Evolutionary conservation across 2,329 filamentous ascomycete species (phyloP).

Genomic region (Thielaviopsis ethacetica): DNA sequence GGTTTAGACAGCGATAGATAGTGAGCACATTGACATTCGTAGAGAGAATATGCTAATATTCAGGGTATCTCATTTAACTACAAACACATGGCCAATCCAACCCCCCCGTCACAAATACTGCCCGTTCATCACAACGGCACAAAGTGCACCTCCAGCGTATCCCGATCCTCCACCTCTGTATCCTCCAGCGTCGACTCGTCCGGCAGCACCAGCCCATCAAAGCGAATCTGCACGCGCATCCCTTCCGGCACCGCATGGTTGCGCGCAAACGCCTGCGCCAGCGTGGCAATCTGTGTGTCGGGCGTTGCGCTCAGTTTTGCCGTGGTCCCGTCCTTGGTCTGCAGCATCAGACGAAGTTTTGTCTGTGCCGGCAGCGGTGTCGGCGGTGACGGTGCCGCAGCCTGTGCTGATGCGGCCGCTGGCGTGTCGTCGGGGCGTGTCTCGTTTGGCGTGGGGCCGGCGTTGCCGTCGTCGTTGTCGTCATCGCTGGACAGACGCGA

Average conservation of each 20-base stretch:
- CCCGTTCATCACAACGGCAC: not conserved
- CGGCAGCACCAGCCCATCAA: slow-evolving; percentile 60
- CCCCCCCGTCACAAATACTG: not conserved
- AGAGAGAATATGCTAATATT: not conserved
- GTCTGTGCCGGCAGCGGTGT: slow-evolving; percentile 16
- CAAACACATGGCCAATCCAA: not conserved
- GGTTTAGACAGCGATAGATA: not conserved
- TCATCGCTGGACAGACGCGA: not conserved
- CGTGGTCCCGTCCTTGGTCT: slow-evolving; percentile 32
- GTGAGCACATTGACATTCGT: not conserved
- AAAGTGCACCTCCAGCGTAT: slow-evolving; percentile 58
- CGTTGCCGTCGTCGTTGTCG: not conserved
- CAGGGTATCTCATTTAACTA: not conserved
- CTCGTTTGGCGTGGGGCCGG: slow-evolving; percentile 14
- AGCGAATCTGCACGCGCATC: slow-evolving; percentile 44
- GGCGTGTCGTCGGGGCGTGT: slow-evolving; percentile 19
- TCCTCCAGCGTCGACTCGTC: slow-evolving; percentile 43
- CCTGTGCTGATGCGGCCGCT: not conserved
- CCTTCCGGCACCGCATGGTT: slow-evolving; percentile 33
- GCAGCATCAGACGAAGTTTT: slow-evolving; percentile 36
- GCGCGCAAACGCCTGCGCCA: slow-evolving; percentile 45
- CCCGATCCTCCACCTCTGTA: slow-evolving; percentile 58
- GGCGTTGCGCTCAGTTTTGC: slow-evolving; percentile 34
- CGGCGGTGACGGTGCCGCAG: slow-evolving; percentile 12
- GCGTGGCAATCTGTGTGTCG: slow-evolving; percentile 42